phyloP scores from a whole-genome alignment of 2,329 filamentous ascomycete species.

The Teratosphaeria pseudoeucalypti region DNA sequence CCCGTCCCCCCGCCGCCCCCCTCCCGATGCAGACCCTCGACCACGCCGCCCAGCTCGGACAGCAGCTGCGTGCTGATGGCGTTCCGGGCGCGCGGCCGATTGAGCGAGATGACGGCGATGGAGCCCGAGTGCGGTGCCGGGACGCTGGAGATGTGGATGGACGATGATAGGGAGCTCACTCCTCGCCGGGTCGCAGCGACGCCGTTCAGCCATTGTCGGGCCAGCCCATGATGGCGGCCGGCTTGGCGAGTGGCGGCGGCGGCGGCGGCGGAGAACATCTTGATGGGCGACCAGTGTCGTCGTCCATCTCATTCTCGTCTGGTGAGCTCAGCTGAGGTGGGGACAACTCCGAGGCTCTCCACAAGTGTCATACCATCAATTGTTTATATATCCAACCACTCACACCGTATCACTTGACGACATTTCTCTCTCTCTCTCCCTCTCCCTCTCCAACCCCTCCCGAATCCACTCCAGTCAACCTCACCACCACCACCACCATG shows the following conservation, averaged over 20 bases:
- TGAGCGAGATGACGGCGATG: slow-evolving; percentile 80
- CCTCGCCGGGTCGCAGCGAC: neutral
- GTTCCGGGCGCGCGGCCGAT: slow-evolving; percentile 76
- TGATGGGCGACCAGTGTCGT: neutral
- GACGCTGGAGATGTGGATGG: slow-evolving; percentile 60
- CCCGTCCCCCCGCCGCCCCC: slow-evolving; percentile 33
- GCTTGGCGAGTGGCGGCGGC: slow-evolving; percentile 2
- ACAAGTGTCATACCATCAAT: neutral
- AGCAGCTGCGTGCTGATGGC: slow-evolving; percentile 78
- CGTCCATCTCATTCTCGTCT: no score
- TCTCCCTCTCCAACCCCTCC: no score
- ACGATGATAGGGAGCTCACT: slow-evolving; percentile 15
- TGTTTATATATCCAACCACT: neutral
- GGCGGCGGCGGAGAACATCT: neutral
- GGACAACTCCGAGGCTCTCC: no score
- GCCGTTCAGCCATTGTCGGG: slow-evolving; percentile 6
- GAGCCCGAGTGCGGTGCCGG: slow-evolving; percentile 70
- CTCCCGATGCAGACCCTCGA: slow-evolving; percentile 58
- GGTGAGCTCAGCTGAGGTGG: no score
- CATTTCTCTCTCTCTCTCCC: no score
- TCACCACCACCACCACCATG: neutral
- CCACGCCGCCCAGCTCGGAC: slow-evolving; percentile 56
- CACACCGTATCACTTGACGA: neutral
- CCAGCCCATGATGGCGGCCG: slow-evolving; percentile 2
- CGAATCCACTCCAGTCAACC: neutral